Evolutionary conservation across 1,139 yeast genomes (phyloP).

Genomic region (Debaryomyces sp.): DNA sequence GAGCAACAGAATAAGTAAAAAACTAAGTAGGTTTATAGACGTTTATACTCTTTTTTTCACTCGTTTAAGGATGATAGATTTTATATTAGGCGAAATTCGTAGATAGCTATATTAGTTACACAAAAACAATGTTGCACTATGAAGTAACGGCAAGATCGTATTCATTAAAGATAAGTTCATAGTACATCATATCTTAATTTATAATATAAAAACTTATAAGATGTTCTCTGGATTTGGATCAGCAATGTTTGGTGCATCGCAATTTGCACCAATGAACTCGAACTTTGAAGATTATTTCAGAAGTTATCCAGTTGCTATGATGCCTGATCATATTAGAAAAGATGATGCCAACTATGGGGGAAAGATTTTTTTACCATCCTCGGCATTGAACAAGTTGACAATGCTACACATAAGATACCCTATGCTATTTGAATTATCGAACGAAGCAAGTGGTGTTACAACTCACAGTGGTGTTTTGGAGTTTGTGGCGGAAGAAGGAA

Average conservation of each 20-base stretch:
- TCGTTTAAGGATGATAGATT: background rate
- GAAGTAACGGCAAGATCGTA: conserved; percentile 5
- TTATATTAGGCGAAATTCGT: background rate
- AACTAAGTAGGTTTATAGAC: conserved; percentile 1
- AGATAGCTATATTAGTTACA: conserved; percentile 3
- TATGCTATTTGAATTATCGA: conserved; percentile 82
- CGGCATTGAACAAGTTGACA: conserved; percentile 85
- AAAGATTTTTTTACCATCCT: conserved; percentile 91
- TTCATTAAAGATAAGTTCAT: background rate
- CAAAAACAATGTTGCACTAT: conserved; percentile 6
- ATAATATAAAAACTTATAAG: conserved; percentile 3
- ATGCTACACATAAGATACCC: conserved; percentile 90
- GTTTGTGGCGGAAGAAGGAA: conserved; percentile 96
- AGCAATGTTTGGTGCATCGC: conserved; percentile 39
- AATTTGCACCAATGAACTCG: conserved; percentile 33
- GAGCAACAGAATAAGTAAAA: conserved; percentile 1
- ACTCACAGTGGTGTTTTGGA: conserved; percentile 96
- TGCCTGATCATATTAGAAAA: conserved; percentile 78
- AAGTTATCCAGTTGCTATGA: conserved; percentile 89
- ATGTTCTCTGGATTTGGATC: conserved; percentile 54
- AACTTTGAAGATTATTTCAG: conserved; percentile 81
- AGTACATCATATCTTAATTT: background rate
- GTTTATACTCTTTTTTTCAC: conserved; percentile 1
- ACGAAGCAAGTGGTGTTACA: conserved; percentile 57
- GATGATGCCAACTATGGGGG: conserved; percentile 95